These are phyloP conservation scores for Clonostachys sp. DNA, from an alignment of 2,329 filamentous ascomycete species.

Conservation along the genomic window DNA sequence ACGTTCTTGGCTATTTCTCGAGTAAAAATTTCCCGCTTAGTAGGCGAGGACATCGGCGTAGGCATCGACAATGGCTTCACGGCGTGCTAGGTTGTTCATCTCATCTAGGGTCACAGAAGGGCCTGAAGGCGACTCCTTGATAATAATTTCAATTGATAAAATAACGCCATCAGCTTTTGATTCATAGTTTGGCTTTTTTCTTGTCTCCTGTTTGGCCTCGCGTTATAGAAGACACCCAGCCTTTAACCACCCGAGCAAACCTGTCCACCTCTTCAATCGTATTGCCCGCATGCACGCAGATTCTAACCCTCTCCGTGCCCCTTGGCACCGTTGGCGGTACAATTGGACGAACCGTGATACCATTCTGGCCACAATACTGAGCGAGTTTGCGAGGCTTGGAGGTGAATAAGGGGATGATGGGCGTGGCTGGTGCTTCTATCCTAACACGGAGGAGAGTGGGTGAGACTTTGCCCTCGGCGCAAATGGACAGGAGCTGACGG, in stretches of 20 bases:
- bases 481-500: constrained; percentile 27
- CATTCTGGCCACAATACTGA: constrained; percentile 50
- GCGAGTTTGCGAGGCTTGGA: constrained; percentile 54
- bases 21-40: too few species aligned
- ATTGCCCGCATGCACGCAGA: constrained; percentile 67
- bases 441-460: constrained; percentile 30
- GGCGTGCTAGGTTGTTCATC: too few species aligned
- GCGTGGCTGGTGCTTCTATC: constrained; percentile 37
- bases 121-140: too few species aligned
- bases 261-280: constrained; percentile 50
- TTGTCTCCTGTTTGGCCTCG: too few species aligned
- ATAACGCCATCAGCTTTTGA: too few species aligned
- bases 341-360: constrained; percentile 60
- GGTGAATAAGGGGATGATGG: constrained; percentile 62
- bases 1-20: too few species aligned
- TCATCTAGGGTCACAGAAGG: too few species aligned
- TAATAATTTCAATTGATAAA: too few species aligned
- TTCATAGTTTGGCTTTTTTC: too few species aligned
- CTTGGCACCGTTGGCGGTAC: constrained; percentile 63
- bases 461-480: constrained; percentile 17
- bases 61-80: too few species aligned
- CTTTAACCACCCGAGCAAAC: constrained; percentile 39
- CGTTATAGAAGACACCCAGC: constrained; percentile 31
- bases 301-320: constrained; percentile 58
- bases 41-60: too few species aligned